Evolutionary conservation across 2,329 filamentous ascomycete genomes (phyloP).

Genomic region (Cryphonectria parasitica): DNA sequence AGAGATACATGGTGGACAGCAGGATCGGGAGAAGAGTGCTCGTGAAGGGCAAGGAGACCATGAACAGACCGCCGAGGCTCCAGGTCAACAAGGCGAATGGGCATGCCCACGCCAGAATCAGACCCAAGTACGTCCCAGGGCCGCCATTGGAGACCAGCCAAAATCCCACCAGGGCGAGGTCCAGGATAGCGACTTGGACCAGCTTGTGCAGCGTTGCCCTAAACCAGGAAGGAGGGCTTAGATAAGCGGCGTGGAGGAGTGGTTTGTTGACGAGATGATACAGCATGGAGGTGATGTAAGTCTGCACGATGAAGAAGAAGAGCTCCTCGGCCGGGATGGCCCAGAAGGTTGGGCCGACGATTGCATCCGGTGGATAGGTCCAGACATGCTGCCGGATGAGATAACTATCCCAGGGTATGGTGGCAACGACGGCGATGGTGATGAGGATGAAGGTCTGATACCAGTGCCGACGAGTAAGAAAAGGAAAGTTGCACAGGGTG

Average conservation of each 20-base stretch:
- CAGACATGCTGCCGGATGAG: conserved; percentile 70
- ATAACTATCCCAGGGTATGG: conserved; percentile 78
- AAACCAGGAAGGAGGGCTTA: conserved; percentile 31
- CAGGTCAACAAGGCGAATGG: conserved; percentile 69
- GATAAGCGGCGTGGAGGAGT: conserved; percentile 54
- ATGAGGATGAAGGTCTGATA: conserved; percentile 66
- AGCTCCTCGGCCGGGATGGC: conserved; percentile 73
- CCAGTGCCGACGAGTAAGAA: conserved; percentile 64
- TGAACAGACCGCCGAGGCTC: conserved; percentile 65
- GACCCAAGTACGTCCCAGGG: conserved; percentile 66
- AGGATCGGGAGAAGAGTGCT: conserved; percentile 64
- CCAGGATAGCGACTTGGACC: conserved; percentile 52
- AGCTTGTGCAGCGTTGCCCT: conserved; percentile 10
- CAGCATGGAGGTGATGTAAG: conserved; percentile 71
- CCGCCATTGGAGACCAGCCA: conserved; percentile 49
- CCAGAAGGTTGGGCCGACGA: conserved; percentile 65
- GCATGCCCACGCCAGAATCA: conserved; percentile 71
- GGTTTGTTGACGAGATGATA: conserved; percentile 71
- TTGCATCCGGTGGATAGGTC: conserved; percentile 69
- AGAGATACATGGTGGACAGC: conserved; percentile 70
- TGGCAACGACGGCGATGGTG: conserved; percentile 66
- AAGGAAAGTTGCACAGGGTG: conserved; percentile 61
- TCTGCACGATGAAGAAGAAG: conserved; percentile 79
- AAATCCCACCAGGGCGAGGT: conserved; percentile 49
- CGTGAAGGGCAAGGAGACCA: conserved; percentile 61